Evolutionary conservation across 2,329 filamentous ascomycete species (phyloP).

Genomic region (Cercospora canescens): DNA sequence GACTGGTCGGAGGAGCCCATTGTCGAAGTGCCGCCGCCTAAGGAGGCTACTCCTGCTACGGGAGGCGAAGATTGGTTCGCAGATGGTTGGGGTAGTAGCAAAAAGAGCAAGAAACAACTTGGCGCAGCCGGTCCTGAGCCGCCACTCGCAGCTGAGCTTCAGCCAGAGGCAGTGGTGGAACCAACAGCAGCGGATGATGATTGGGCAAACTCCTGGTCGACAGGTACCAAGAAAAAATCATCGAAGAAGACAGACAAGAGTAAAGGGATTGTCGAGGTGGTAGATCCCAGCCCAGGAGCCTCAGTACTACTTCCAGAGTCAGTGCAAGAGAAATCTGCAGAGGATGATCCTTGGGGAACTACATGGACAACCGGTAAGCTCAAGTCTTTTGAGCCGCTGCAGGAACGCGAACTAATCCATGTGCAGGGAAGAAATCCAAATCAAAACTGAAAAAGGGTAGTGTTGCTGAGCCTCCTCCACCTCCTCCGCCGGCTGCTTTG

Average conservation of each 20-base stretch:
- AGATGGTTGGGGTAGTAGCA: conserved; percentile 53
- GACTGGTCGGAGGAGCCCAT: conserved; percentile 34
- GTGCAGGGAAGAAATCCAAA: conserved; percentile 50
- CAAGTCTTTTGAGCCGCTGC: neutral
- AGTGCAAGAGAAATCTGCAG: conserved; percentile 37
- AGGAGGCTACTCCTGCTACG: conserved; percentile 34
- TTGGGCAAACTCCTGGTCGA: conserved; percentile 56
- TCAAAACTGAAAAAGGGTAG: conserved; percentile 61
- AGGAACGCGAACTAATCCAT: conserved; percentile 17
- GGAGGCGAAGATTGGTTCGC: conserved; percentile 54
- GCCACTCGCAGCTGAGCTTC: conserved; percentile 18
- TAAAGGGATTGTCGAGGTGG: conserved; percentile 42
- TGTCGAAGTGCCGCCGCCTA: conserved; percentile 23
- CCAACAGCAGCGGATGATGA: conserved; percentile 50
- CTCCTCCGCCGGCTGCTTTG: conserved; percentile 17
- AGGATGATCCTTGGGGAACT: conserved; percentile 35
- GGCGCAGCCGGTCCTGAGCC: conserved; percentile 25
- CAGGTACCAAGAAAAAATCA: conserved; percentile 57
- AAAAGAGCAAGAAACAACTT: conserved; percentile 51
- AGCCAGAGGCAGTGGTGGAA: conserved; percentile 52
- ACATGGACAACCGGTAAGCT: conserved; percentile 25
- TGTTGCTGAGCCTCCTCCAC: conserved; percentile 34
- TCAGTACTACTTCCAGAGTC: conserved; percentile 47
- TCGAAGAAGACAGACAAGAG: conserved; percentile 47
- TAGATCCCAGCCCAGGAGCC: conserved; percentile 33